Base-by-base conservation (phyloP, 148 eudicot genomes). In the Vaccinium macrocarpon region DNA sequence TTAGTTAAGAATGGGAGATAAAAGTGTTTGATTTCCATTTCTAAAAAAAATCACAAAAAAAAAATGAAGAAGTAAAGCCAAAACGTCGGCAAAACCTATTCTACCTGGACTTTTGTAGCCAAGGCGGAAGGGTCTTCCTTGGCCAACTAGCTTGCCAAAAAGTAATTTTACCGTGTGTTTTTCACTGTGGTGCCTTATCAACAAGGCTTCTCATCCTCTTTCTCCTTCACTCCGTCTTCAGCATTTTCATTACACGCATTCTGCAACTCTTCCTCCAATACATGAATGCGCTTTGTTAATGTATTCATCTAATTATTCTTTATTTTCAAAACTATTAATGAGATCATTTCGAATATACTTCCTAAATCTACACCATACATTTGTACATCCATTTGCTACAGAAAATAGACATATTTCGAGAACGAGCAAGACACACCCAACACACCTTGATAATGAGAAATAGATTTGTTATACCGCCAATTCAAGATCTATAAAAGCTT, bases 281-380 rank as follows among this genome's bases (percentile, higher is more conserved):
- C 80, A 64, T 84, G 88, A 76, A 95, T 88, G 73, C 92, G 87
- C 86, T 95, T 98, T 15, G 91, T 72, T 46, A 95, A 86, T 82
- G 92, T 97, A 90, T 93, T 93, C 86, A 95, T 84, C 92, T 97
- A 95, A 81, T 92, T 89, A 76, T 93, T 95, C 99, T 97, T n/a
- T 87, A 86, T 25, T 75, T 61, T 32, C 79, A 56, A 46, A 84
- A 56, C 15, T n/a, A 49, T 1, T 35, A 10, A 57, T 83, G 82
- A 83, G 46, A 79, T 21, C 15, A 53, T 62, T 19, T 50, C 25
- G 19, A 50, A 59, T 12, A 68, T 21, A 70, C 25, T 48, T 21
- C 23, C 46, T 66, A 42, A 71, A 79, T 15, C 21, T 32, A 0
- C 8, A 48, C 7, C 49, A 76, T 16, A 25, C 15, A 25, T 51